Evolutionary conservation across 305 asterid genomes (phyloP).

Genomic region (Fraxinus nigra): DNA sequence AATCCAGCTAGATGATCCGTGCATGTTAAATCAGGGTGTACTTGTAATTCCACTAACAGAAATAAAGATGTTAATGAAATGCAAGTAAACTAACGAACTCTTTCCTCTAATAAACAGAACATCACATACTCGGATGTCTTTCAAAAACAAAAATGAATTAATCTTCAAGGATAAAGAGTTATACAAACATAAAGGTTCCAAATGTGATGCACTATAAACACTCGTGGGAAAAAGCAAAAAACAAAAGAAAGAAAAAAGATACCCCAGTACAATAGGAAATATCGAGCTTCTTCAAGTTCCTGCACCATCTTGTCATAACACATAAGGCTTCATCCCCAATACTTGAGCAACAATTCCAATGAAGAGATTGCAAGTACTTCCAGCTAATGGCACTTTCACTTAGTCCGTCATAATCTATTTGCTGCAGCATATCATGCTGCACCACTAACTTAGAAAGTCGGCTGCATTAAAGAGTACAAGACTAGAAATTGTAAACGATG

Average conservation of each 20-base stretch:
- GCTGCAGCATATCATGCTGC: slow-evolving; percentile 40
- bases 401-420: slow-evolving; percentile 56
- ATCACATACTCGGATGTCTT: no score
- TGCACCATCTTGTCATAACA: slow-evolving; percentile 71
- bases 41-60: no score
- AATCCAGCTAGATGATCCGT: no score
- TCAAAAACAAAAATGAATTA: no score
- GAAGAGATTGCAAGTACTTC: slow-evolving; percentile 81
- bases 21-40: no score
- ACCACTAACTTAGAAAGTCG: slow-evolving; percentile 68
- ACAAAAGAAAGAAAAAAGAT: background rate
- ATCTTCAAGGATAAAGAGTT: no score
- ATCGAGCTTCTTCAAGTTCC: slow-evolving; percentile 69
- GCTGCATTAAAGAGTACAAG: slow-evolving; percentile 41
- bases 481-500: slow-evolving; percentile 2
- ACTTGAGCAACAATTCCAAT: slow-evolving; percentile 76
- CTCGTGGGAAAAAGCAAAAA: no score
- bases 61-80: no score
- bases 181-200: no score
- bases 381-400: slow-evolving; percentile 78
- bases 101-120: no score
- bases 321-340: slow-evolving; percentile 79
- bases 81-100: no score
- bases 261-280: slow-evolving; percentile 87
- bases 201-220: no score